Percentiles rank a stretch among this genome's conserved stretches.
phyloP scores from a whole-genome alignment of 495 filamentous ascomycete genomes.

The Achaetomiella virescens region DNA sequence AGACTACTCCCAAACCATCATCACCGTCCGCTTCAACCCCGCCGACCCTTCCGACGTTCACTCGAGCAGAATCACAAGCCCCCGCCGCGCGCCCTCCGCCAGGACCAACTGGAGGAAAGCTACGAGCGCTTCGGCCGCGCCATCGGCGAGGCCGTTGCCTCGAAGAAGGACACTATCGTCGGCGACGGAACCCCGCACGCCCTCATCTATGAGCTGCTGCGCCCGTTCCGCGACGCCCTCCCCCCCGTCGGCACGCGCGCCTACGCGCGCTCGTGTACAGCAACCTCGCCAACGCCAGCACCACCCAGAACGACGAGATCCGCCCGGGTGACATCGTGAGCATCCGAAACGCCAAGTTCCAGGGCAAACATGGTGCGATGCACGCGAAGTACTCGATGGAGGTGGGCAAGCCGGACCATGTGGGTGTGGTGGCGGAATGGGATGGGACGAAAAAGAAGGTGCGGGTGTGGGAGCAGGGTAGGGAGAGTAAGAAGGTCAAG shows the following conservation, averaged over 20 bases:
- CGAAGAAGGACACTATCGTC: constrained; percentile 70
- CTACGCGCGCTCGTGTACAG: constrained; percentile 86
- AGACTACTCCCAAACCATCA: constrained; percentile 92
- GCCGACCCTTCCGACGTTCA: constrained; percentile 63
- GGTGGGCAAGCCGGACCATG: constrained; percentile 89
- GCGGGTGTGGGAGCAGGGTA: constrained; percentile 87
- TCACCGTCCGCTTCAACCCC: constrained; percentile 74
- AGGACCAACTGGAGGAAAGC: constrained; percentile 86
- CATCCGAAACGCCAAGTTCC: constrained; percentile 89
- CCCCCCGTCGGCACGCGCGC: constrained; percentile 76
- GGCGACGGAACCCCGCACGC: constrained; percentile 75
- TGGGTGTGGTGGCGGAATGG: constrained; percentile 96
- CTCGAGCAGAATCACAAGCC: constrained; percentile 83
- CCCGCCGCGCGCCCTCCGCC: constrained; percentile 76
- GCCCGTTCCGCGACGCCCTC: constrained; percentile 64
- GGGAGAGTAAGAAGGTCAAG: constrained; percentile 92
- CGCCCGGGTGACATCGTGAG: constrained; percentile 88
- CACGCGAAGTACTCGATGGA: constrained; percentile 88
- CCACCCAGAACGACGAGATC: constrained; percentile 88
- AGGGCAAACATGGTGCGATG: constrained; percentile 91
- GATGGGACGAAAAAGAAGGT: constrained; percentile 99
- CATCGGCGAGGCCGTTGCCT: constrained; percentile 60
- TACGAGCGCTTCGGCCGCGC: constrained; percentile 69
- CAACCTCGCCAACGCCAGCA: constrained; percentile 88
- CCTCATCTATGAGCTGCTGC: constrained; percentile 72